Conservation (phyloP, 2,329 filamentous ascomycete genomes). For the Phialophora chinensis region DNA sequence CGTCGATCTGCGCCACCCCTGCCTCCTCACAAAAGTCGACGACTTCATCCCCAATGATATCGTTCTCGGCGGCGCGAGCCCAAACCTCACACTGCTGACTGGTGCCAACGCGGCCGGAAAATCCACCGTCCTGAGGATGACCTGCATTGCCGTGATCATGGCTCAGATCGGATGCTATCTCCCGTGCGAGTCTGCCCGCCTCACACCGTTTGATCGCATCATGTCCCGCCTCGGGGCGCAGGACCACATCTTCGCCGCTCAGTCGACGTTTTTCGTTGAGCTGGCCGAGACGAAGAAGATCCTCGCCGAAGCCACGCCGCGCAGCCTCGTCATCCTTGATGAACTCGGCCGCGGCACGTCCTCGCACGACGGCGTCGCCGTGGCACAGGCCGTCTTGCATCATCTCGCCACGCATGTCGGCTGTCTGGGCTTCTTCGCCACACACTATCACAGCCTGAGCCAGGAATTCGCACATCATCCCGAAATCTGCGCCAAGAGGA, state of each 20-base stretch:
- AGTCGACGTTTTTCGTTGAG: conserved; percentile 98
- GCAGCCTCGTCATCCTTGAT: conserved; percentile 94
- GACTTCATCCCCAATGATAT: conserved; percentile 98
- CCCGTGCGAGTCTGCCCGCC: conserved; percentile 77
- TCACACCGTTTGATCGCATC: conserved; percentile 94
- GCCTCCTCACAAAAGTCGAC: conserved; percentile 84
- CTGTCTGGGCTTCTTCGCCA: conserved; percentile 94
- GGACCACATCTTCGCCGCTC: conserved; percentile 97
- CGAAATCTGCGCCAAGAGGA: conserved; percentile 82
- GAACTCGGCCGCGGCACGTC: conserved; percentile 94
- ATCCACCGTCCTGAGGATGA: conserved; percentile 95
- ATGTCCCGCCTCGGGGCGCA: conserved; percentile 98
- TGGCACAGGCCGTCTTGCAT: conserved; percentile 96
- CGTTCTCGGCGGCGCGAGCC: conserved; percentile 75
- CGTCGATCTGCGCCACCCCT: conserved; percentile 89
- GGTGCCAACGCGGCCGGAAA: conserved; percentile 98
- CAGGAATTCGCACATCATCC: conserved; percentile 89
- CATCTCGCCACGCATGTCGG: conserved; percentile 93
- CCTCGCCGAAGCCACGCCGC: conserved; percentile 86
- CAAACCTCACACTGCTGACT: conserved; percentile 89
- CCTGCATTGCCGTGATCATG: conserved; percentile 95
- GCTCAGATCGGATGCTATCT: conserved; percentile 95
- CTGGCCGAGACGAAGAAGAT: conserved; percentile 98
- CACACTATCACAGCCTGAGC: conserved; percentile 93
- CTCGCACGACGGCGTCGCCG: conserved; percentile 94